Evolutionary conservation across 2,329 filamentous ascomycete genomes (phyloP), one percentile per base, ranked within the genome.

Genomic region (Huntiella omanensis): DNA sequence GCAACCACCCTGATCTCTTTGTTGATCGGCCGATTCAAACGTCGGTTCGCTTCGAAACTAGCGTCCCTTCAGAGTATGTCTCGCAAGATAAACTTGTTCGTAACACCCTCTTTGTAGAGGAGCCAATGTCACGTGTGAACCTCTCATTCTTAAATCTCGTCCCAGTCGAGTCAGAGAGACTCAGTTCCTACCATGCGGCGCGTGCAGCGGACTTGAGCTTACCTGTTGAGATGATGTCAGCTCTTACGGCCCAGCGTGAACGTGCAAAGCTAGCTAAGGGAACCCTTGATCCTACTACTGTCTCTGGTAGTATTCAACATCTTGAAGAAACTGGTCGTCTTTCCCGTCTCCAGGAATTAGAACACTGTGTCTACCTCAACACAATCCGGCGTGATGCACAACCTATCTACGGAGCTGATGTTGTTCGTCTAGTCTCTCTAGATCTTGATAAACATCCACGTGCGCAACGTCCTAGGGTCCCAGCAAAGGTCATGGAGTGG

Each of bases 1-100:
- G 91, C 69, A 98, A 98, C 54, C 91, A 98, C 57, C 92, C 91
- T 0, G 91, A 98, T 62, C 70, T 98, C 6, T 98, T 98, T 56
- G 83, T 96, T 54, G 93, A 93, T 49, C 77, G 91, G 12, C 87
- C 86, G 1, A 96, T 98, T 55, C 91, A 93, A 63, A 98, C 88
- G 0, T 96, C 91, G 1, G 93, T 95, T 60, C 84, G 86, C 3
- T 93, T 96, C 81, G 70, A 75, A 19, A 80, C 71, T 52, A 92
- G 87, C 2, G 77, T 85, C 2, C 32, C 49, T n/a, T 37, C 48
- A 3, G 41, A 43, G 10, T 50, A 44, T 34, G 17, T 34, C 4
- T 67, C 74, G 45, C 82, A 80, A 32, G 83, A 92, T 52, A 64
- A 74, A 2, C 66, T 83, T 19, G 65, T 96, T 38, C 73, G 81